Evolutionary conservation across 2,329 filamentous ascomycete species (phyloP).

Genomic region (Colletotrichum somersetense): DNA sequence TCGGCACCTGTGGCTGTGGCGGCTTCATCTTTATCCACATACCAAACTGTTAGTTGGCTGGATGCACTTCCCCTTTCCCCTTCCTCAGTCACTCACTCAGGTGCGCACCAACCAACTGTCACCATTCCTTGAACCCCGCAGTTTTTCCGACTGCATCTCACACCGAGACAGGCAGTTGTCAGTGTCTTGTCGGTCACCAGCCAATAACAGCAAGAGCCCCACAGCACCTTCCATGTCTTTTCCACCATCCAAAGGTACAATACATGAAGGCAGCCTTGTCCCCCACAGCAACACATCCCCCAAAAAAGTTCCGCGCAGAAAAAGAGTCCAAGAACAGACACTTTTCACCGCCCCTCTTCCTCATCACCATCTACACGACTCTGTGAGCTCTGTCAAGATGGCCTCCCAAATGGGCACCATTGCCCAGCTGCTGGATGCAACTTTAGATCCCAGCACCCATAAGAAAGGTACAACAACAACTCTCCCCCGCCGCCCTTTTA

Average conservation of each 20-base stretch:
- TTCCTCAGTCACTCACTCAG: not conserved
- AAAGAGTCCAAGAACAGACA: constrained; percentile 32
- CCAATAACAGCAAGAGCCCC: constrained; percentile 34
- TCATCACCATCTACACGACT: constrained; percentile 18
- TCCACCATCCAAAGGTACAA: constrained; percentile 19
- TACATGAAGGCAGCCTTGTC: constrained; percentile 29
- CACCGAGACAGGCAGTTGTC: not conserved
- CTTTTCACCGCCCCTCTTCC: constrained; percentile 10
- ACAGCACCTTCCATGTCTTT: constrained; percentile 36
- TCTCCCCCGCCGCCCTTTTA: constrained; percentile 44
- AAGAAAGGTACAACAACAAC: constrained; percentile 79
- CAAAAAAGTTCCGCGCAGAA: constrained; percentile 37
- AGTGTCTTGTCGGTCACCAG: constrained; percentile 2
- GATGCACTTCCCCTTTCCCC: not conserved
- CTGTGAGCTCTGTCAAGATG: constrained; percentile 58
- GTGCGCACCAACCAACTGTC: not conserved
- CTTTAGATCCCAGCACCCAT: constrained; percentile 87
- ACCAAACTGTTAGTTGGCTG: not conserved
- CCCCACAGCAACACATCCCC: constrained; percentile 38
- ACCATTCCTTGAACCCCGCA: constrained; percentile 1
- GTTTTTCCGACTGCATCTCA: constrained; percentile 35
- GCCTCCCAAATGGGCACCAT: constrained; percentile 70
- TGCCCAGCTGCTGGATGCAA: constrained; percentile 89
- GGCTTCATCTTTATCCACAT: constrained; percentile 3
- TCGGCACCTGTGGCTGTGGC: constrained; percentile 1